Evolutionary conservation across 2,329 filamentous ascomycete species (phyloP), one percentile per base, ranked within the genome.

Genomic region (Trichoderma sp.): DNA sequence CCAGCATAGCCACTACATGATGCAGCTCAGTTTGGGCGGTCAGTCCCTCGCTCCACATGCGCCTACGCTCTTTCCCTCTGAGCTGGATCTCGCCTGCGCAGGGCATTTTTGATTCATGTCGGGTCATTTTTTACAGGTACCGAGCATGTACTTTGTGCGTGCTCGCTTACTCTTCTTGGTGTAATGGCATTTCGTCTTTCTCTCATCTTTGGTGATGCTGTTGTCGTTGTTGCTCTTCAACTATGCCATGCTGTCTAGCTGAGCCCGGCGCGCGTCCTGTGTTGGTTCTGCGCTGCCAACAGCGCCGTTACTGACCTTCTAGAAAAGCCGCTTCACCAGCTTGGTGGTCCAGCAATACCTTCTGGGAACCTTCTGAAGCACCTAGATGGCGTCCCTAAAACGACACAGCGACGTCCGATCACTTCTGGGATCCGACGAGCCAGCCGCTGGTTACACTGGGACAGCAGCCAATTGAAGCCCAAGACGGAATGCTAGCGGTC

Each of bases 271-370:
- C 57, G 30, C 12, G 57, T 58, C 39, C 23, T 58, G 67, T 36
- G 67, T 15, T 53, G 55, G 55, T 34, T 67, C 59, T 53, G n/a
- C 28, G 67, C 67, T 53, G 67, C 55, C 30, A 30, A 47, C 23
- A 23, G 59, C 15, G 47, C 43, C 59, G 13, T 23, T 43, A 17
- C 28, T 13, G 15, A 6, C 43, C 59, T 43, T 55, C 71, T 34
- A 59, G 70, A 74, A 57, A 71, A n/a, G 68, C 68, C 71, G 71
- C 64, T 57, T 73, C 68, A 59, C 68, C 57, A 68, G 74, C 71
- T 66, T 67, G 75, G 76, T 76, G 75, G 74, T 78, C 68, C 70
- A 75, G 74, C 71, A 70, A 77, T 78, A 78, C 77, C 74, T 77
- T 64, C 74, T 17, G 26, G 64, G 30, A 26, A 71, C 70, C 64